Conservation (phyloP, 1,139 yeast species). For the Kurtzmaniella quercitrusa region DNA sequence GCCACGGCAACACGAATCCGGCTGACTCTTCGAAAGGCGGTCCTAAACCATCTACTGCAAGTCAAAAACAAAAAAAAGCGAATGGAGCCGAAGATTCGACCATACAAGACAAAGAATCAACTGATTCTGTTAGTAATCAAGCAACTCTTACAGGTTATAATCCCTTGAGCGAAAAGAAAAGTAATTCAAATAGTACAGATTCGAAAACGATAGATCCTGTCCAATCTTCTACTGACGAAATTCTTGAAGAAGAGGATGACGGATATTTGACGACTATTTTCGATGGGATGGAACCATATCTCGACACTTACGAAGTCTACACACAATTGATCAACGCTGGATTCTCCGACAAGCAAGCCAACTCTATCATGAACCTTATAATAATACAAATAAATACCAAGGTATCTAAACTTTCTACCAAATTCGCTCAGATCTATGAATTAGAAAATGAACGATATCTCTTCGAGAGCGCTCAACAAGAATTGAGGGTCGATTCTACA, state of each 20-base stretch:
- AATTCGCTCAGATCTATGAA: conserved; percentile 63
- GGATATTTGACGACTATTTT: conserved; percentile 31
- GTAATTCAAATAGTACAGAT: background rate
- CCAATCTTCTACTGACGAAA: background rate
- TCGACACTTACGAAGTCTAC: conserved; percentile 48
- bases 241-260: conserved; percentile 9
- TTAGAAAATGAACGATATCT: conserved; percentile 82
- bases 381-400: conserved; percentile 49
- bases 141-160: no score
- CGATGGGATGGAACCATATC: conserved; percentile 44
- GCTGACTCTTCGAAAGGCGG: no score
- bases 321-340: conserved; percentile 40
- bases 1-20: no score
- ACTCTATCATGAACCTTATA: conserved; percentile 46
- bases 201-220: background rate
- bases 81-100: no score
- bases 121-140: no score
- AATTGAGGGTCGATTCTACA: conserved; percentile 74
- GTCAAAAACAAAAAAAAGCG: no score
- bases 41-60: no score
- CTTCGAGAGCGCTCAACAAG: conserved; percentile 91
- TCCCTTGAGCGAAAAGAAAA: no score
- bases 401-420: conserved; percentile 52
- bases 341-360: conserved; percentile 52
- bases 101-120: no score